A percentile compares a stretch with the other conserved stretches of the same genome.
Conservation (phyloP, 805 yeast genomes). For the Cyberlindnera suaveolens region DNA sequence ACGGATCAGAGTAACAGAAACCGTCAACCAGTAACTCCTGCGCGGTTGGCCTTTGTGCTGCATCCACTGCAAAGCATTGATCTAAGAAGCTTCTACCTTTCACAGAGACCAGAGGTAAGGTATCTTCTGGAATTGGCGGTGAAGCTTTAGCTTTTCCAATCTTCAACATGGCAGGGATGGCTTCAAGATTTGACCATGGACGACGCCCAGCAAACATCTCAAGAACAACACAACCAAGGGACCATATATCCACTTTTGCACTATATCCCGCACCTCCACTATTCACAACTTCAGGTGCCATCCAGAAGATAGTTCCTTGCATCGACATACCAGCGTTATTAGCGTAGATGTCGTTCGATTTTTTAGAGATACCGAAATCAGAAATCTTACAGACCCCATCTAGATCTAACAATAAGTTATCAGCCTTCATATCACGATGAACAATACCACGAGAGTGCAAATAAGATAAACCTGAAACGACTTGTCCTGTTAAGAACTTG, state of each 20-base stretch:
- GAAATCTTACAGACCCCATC: conserved; percentile 95
- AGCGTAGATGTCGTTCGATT: conserved; percentile 76
- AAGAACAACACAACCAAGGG: conserved; percentile 91
- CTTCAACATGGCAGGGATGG: conserved; percentile 90
- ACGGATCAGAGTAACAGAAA: conserved; percentile 37
- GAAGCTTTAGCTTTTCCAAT: conserved; percentile 80
- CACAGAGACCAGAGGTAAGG: conserved; percentile 52
- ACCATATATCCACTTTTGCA: conserved; percentile 98
- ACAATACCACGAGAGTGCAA: conserved; percentile 81
- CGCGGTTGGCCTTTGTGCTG: conserved; percentile 88
- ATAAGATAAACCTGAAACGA: conserved; percentile 79
- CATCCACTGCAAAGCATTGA: conserved; percentile 69
- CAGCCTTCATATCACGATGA: conserved; percentile 94
- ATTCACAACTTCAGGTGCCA: conserved; percentile 99
- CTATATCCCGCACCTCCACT: conserved; percentile 89
- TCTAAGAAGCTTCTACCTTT: conserved; percentile 69
- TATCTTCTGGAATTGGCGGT: conserved; percentile 95
- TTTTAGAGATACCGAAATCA: conserved; percentile 93
- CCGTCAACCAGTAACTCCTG: conserved; percentile 47
- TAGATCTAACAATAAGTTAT: conserved; percentile 77
- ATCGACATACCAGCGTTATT: conserved; percentile 94
- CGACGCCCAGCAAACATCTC: conserved; percentile 98
- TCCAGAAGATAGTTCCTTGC: conserved; percentile 99
- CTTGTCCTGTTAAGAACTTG: conserved; percentile 68
- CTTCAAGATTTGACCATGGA: conserved; percentile 96